phyloP scores from a whole-genome alignment of 1,284 basidiomycete species.

The Entoloma clypeatum region DNA sequence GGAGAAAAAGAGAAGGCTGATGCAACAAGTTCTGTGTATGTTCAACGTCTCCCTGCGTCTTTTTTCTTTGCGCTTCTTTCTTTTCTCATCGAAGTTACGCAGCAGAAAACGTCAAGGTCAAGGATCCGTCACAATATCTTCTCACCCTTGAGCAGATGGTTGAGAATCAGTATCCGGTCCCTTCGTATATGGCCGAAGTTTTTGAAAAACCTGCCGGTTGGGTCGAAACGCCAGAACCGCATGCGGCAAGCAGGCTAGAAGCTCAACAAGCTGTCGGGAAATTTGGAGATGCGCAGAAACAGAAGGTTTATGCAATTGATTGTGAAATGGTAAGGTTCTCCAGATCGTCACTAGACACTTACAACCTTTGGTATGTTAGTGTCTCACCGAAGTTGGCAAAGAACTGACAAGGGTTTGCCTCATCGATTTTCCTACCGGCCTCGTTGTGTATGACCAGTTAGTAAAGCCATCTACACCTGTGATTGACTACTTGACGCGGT shows the following conservation, averaged over 20 bases:
- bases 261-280: conserved; percentile 21
- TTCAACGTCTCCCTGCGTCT: conserved; percentile 9
- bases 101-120: conserved; percentile 60
- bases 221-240: conserved; percentile 72
- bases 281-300: conserved; percentile 25
- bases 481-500: conserved; percentile 85
- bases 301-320: conserved; percentile 70
- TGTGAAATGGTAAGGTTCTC: conserved; percentile 80
- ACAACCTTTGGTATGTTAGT: conserved; percentile 42
- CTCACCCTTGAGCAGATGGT: conserved; percentile 82
- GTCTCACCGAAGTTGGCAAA: conserved; percentile 81
- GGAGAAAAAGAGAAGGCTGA: conserved; percentile 68
- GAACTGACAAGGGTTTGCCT: conserved; percentile 83
- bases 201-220: conserved; percentile 61
- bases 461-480: conserved; percentile 84
- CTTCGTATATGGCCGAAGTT: conserved; percentile 71
- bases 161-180: conserved; percentile 85
- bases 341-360: not conserved
- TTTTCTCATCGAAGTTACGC: conserved; percentile 5
- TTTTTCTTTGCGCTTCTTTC: not conserved
- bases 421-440: conserved; percentile 69
- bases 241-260: conserved; percentile 25
- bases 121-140: conserved; percentile 67
- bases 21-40: conserved; percentile 54
- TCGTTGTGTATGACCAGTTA: conserved; percentile 79